phyloP scores from a whole-genome alignment of 495 filamentous ascomycete species.

The Penicillium tannophilum region DNA sequence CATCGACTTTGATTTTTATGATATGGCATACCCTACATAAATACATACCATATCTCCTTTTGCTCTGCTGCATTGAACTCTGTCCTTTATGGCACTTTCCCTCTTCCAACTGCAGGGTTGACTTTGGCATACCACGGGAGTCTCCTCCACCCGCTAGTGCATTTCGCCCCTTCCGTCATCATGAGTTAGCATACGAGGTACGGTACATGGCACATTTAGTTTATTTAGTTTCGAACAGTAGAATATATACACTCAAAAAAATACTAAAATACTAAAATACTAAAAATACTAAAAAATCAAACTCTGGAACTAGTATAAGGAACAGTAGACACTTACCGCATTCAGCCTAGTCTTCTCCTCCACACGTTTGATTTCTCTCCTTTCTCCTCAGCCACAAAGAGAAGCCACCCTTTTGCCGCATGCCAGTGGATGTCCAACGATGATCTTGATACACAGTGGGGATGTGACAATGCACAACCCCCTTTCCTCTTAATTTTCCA shows the following conservation, averaged over 20 bases:
- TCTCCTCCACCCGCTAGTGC: slow-evolving; percentile 21
- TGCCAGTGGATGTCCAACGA: slow-evolving; percentile 22
- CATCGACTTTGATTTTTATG: slow-evolving; percentile 16
- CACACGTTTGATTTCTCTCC: slow-evolving; percentile 4
- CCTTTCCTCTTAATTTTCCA: slow-evolving; percentile 8
- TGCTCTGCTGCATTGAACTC: neutral
- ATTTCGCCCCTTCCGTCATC: slow-evolving; percentile 45
- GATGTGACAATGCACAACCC: slow-evolving; percentile 26
- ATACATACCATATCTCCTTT: neutral
- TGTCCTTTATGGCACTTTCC: neutral
- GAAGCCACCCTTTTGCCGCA: slow-evolving; percentile 22
- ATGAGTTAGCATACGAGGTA: slow-evolving; percentile 13
- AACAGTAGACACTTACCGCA: neutral
- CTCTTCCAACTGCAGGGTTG: slow-evolving; percentile 20
- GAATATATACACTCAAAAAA: neutral
- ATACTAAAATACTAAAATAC: neutral
- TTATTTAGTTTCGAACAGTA: neutral
- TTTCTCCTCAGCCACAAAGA: slow-evolving; percentile 16
- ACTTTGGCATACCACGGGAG: slow-evolving; percentile 23
- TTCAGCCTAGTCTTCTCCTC: neutral
- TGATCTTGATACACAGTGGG: slow-evolving; percentile 28
- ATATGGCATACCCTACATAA: too few species aligned
- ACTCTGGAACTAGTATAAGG: neutral
- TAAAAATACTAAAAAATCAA: neutral
- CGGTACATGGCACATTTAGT: slow-evolving; percentile 12